A percentile compares a stretch with the other conserved stretches of the same genome.
These are phyloP conservation scores for Mucor circinelloides DNA, from an alignment of 371 early-diverging fungal species.

Conservation along the genomic window DNA sequence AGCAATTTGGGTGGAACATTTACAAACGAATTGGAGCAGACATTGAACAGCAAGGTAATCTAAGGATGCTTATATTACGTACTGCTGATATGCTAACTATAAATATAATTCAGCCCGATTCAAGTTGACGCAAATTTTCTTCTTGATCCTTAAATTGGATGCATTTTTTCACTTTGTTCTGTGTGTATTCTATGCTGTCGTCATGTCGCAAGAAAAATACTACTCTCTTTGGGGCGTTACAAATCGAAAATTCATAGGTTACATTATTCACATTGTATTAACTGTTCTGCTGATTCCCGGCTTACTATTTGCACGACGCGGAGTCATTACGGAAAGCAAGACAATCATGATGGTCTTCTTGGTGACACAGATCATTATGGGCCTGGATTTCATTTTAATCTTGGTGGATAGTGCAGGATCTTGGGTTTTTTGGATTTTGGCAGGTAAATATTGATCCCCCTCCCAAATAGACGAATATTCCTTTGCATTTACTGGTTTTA, in stretches of 20 bases:
- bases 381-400: conserved; percentile 44
- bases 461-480: not conserved
- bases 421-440: conserved; percentile 56
- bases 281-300: conserved; percentile 41
- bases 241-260: conserved; percentile 30
- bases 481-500: not conserved
- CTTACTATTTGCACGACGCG: conserved; percentile 40
- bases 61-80: conserved; percentile 2
- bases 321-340: conserved; percentile 38
- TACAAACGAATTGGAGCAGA: conserved; percentile 53
- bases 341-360: conserved; percentile 35
- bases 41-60: conserved; percentile 37
- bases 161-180: conserved; percentile 52
- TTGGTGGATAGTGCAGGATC: conserved; percentile 42
- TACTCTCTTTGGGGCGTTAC: conserved; percentile 10
- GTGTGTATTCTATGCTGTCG: conserved; percentile 48
- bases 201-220: conserved; percentile 51
- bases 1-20: conserved; percentile 52
- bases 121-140: conserved; percentile 36
- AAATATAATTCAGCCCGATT: conserved; percentile 31
- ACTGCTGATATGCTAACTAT: not conserved
- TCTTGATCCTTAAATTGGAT: conserved; percentile 45
- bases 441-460: conserved; percentile 39
- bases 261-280: conserved; percentile 42
- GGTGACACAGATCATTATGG: conserved; percentile 33